These are phyloP conservation scores for Xylaria sp. DNA, from an alignment of 2,329 filamentous ascomycete species.

Conservation along the genomic window DNA sequence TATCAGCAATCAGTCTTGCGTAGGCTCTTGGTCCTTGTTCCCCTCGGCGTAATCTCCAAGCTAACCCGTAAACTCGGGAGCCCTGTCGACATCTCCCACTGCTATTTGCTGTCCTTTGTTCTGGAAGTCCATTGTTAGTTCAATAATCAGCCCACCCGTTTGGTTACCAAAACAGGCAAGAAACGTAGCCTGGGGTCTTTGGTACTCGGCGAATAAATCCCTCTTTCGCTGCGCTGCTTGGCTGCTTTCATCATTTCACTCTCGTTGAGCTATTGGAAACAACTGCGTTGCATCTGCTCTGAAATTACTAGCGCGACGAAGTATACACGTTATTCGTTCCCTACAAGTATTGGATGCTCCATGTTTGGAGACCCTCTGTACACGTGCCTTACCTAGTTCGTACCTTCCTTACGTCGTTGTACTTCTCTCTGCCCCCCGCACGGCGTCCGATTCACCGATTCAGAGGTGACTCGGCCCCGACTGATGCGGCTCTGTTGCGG, in stretches of 20 bases:
- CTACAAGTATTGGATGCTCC: not conserved
- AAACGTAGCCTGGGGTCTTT: too few relatives aligned
- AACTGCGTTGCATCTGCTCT: not conserved
- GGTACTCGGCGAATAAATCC: not conserved
- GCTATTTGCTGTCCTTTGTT: not conserved
- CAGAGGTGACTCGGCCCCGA: not conserved
- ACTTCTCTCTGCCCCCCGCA: not conserved
- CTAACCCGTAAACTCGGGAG: not conserved
- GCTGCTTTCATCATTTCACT: too few relatives aligned
- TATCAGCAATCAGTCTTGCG: not conserved
- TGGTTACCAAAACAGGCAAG: not conserved
- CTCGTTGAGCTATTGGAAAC: too few relatives aligned
- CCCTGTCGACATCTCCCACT: not conserved
- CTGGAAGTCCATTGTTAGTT: not conserved
- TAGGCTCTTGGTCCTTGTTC: not conserved
- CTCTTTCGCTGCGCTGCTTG: too few relatives aligned
- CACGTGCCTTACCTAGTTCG: too few relatives aligned
- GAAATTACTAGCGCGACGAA: not conserved
- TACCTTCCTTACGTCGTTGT: too few relatives aligned
- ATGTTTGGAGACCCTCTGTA: too few relatives aligned
- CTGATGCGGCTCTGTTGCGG: conserved; percentile 24
- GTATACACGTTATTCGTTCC: not conserved
- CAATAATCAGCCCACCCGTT: conserved; percentile 5
- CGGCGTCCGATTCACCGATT: not conserved
- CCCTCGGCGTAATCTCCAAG: not conserved